Evolutionary conservation across 441 rosid species (phyloP), one percentile per base, ranked within the genome.

Genomic region (Euphorbia corollata): DNA sequence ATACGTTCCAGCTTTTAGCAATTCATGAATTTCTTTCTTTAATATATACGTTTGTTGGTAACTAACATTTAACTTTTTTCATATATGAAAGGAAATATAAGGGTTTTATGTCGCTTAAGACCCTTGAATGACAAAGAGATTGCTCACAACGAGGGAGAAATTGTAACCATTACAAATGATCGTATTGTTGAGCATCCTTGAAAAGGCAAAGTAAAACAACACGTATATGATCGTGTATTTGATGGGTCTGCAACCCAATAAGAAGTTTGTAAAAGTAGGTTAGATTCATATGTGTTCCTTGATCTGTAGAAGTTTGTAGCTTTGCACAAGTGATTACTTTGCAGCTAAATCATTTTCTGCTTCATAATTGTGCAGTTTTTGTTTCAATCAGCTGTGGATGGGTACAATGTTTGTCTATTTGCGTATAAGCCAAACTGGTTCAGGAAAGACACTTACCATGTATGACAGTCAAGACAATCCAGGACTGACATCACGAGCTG

Each of bases 11-110:
- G 64, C 24, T 38, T 59, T 48, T 41, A 62, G 6, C 20, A 27
- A 27, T 10, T 58, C 51, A 67, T 61, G 4, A 54, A 13, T 27
- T 61, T 72, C 8, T 41, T 41, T 39, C 18, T 8, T 30, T 1
- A 24, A 23, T 22, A 16, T n/a, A 64, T 38, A 2, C 16, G 7
- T 55, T 36, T 15, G 11, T 15, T 47, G 18, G 23, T 60, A 7
- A 59, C 23, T 32, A 59, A 59, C 36, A 68, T 12, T 19, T 50
- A 48, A 34, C 24, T 70, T 72, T 41, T 67, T 74, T 71, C 70
- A 94, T 98, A 94, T 79, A 91, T 94, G 98, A 94, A 94, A 76
- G 97, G 99, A 69, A 94, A 94, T 78, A 84, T 94, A 32, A 83
- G 99, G 74, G 99, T 94, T 38, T 94, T 79, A 53, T 94, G 99